These are phyloP conservation scores for Colletotrichum chrysophilum DNA, from an alignment of 2,329 filamentous ascomycete species.

Conservation along the genomic window DNA sequence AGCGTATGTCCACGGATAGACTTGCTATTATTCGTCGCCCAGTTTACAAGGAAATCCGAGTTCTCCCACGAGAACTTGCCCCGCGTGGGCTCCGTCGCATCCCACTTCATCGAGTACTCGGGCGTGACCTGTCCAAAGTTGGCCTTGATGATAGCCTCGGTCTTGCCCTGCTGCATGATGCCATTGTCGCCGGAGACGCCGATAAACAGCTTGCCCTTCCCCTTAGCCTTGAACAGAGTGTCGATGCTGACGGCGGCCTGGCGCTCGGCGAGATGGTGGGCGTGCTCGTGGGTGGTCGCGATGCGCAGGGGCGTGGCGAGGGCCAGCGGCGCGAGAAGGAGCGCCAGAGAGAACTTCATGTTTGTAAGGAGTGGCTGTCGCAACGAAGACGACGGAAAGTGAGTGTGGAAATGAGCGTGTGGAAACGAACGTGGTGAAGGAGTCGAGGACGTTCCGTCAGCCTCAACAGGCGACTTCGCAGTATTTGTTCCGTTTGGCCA, in stretches of 20 bases:
- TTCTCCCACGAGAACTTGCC: slow-evolving; percentile 59
- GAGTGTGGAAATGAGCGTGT: neutral
- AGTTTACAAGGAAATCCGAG: slow-evolving; percentile 66
- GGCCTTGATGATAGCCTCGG: slow-evolving; percentile 58
- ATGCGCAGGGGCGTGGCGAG: slow-evolving; percentile 28
- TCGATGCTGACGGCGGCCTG: slow-evolving; percentile 55
- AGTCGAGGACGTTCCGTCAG: neutral
- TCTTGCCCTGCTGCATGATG: slow-evolving; percentile 54
- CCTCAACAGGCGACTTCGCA: neutral
- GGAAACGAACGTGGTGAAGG: neutral
- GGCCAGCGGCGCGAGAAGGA: slow-evolving; percentile 43
- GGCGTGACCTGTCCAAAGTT: slow-evolving; percentile 70
- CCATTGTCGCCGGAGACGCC: slow-evolving; percentile 63
- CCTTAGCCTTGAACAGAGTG: slow-evolving; percentile 59
- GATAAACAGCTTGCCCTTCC: slow-evolving; percentile 69
- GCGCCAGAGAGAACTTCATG: slow-evolving; percentile 31
- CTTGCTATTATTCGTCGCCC: slow-evolving; percentile 59
- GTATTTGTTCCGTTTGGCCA: neutral
- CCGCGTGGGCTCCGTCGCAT: slow-evolving; percentile 53
- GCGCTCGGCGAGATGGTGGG: slow-evolving; percentile 38
- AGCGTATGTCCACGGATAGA: slow-evolving; percentile 69
- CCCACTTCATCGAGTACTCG: slow-evolving; percentile 77
- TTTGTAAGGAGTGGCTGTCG: neutral
- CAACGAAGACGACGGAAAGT: neutral
- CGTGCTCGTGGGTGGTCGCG: slow-evolving; percentile 50